A percentile compares a stretch with the other conserved stretches of the same genome.
These are phyloP conservation scores for Colletotrichum endophyticum DNA, from an alignment of 2,329 filamentous ascomycete species.

Conservation along the genomic window DNA sequence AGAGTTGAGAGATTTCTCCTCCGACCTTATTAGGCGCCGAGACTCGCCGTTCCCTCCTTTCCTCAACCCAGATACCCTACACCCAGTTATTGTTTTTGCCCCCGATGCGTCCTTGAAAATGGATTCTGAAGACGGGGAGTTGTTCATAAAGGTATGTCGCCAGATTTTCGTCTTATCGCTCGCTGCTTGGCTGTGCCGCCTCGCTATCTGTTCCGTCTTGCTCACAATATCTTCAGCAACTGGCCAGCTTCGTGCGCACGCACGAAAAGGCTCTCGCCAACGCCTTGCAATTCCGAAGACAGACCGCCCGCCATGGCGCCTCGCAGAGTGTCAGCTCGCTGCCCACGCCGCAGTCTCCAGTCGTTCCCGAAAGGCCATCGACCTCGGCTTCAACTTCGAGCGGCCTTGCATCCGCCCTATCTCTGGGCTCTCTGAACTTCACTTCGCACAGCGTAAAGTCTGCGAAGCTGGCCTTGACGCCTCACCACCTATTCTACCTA, in stretches of 20 bases:
- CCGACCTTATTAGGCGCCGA: conserved; percentile 16
- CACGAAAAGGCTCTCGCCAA: conserved; percentile 98
- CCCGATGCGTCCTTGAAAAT: conserved; percentile 66
- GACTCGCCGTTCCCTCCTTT: conserved; percentile 10
- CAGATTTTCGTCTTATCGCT: neutral
- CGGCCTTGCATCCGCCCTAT: conserved; percentile 83
- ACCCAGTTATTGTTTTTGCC: conserved; percentile 14
- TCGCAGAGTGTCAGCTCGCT: conserved; percentile 69
- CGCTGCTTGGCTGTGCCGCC: neutral
- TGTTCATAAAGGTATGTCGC: conserved; percentile 79
- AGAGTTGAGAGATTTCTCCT: conserved; percentile 2
- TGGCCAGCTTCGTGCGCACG: conserved; percentile 94
- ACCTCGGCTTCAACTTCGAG: conserved; percentile 74
- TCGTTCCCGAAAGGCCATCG: conserved; percentile 63
- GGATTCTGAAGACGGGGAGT: conserved; percentile 88
- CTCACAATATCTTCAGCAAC: conserved; percentile 65
- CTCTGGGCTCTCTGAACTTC: conserved; percentile 84
- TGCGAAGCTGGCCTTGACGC: conserved; percentile 88
- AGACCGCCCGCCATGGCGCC: conserved; percentile 71
- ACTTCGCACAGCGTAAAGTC: conserved; percentile 86
- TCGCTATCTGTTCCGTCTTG: neutral
- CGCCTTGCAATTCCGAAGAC: conserved; percentile 84
- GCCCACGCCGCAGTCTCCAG: conserved; percentile 56
- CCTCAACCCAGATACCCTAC: conserved; percentile 19
- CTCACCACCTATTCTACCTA: conserved; percentile 96